Conservation (phyloP, 2,329 filamentous ascomycete species). For the Ilyonectria sp. region DNA sequence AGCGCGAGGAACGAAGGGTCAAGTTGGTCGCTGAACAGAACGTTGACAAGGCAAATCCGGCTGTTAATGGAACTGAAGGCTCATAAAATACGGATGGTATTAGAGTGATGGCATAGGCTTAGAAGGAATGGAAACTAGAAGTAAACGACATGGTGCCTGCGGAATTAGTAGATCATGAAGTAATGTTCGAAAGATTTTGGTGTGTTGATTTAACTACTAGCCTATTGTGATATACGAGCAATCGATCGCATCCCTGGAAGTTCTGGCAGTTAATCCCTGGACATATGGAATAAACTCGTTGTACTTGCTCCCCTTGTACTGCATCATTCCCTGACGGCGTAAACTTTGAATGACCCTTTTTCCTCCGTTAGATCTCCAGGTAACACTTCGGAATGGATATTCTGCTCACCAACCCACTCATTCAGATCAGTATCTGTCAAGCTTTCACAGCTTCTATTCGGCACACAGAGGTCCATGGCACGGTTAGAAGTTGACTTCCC, state of each 20-base stretch:
- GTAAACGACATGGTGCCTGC: too few relatives aligned
- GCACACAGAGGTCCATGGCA: conserved; percentile 21
- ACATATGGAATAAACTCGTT: neutral
- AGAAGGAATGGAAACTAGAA: neutral
- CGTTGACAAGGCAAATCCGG: neutral
- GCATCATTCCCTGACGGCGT: neutral
- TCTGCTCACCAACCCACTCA: conserved; percentile 64
- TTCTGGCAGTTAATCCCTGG: too few relatives aligned
- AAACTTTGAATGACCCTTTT: neutral
- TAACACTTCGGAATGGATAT: neutral
- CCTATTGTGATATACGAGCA: too few relatives aligned
- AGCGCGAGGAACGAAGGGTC: conserved; percentile 62
- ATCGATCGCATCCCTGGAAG: too few relatives aligned
- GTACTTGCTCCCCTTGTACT: neutral
- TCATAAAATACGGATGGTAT: neutral
- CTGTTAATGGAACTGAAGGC: neutral
- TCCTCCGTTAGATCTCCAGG: neutral
- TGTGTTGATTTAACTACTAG: too few relatives aligned
- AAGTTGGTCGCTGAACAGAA: conserved; percentile 21
- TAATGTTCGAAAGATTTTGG: too few relatives aligned
- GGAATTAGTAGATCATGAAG: too few relatives aligned
- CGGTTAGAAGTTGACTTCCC: neutral
- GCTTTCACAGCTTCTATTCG: conserved; percentile 14
- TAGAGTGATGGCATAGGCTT: neutral
- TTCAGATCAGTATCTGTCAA: conserved; percentile 61